Conservation (phyloP, 2,329 filamentous ascomycete species). For the Sarocladium kiliense region DNA sequence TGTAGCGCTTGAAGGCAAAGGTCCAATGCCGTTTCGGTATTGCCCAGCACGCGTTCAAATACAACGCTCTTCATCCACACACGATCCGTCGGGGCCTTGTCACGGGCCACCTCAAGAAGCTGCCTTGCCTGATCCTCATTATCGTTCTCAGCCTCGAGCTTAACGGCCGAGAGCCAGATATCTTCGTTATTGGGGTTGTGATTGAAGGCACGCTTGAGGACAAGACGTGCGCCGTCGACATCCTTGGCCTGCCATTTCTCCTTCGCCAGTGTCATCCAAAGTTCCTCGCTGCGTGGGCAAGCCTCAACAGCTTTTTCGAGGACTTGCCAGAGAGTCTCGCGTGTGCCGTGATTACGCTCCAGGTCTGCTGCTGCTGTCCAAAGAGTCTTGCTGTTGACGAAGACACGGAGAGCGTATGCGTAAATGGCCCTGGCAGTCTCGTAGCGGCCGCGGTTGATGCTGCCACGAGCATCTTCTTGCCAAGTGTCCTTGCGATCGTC, state of each 20-base stretch:
- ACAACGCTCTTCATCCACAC: constrained; percentile 97
- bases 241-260: constrained; percentile 90
- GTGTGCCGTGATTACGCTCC: constrained; percentile 82
- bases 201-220: constrained; percentile 85
- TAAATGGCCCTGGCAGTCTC: constrained; percentile 93
- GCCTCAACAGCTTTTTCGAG: constrained; percentile 92
- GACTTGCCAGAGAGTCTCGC: constrained; percentile 76
- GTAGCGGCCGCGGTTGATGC: constrained; percentile 75
- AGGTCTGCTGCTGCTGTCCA: constrained; percentile 91
- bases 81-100: constrained; percentile 87
- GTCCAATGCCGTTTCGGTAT: constrained; percentile 75
- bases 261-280: constrained; percentile 95
- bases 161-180: constrained; percentile 95
- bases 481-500: constrained; percentile 94
- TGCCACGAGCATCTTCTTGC: constrained; percentile 85
- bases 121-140: constrained; percentile 77
- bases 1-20: constrained; percentile 83
- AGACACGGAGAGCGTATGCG: constrained; percentile 82
- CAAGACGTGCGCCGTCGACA: constrained; percentile 77
- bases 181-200: constrained; percentile 97
- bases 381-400: constrained; percentile 79
- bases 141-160: constrained; percentile 86
- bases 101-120: constrained; percentile 75
- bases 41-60: constrained; percentile 81
- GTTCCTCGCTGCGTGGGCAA: constrained; percentile 81